phyloP scores from a whole-genome alignment of 2,329 filamentous ascomycete species.

The Calycina marina region DNA sequence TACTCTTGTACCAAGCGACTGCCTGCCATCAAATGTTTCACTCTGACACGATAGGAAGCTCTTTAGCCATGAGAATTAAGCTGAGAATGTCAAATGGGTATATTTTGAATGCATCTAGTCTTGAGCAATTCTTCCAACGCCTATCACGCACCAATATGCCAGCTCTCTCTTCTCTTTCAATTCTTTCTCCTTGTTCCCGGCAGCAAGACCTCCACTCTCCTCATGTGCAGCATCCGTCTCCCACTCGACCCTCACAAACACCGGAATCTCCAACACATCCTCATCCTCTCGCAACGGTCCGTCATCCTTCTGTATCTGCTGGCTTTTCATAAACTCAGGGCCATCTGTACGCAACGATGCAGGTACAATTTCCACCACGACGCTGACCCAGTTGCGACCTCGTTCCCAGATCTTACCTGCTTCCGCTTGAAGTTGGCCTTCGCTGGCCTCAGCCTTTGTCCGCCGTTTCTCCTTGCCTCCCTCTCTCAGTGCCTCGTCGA shows the following conservation, averaged over 20 bases:
- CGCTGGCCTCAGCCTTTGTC: conserved; percentile 21
- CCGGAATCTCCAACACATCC: conserved; percentile 61
- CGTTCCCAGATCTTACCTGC: conserved; percentile 94
- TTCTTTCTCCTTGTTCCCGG: conserved; percentile 36
- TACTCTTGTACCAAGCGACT: too few relatives aligned
- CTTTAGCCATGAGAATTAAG: too few relatives aligned
- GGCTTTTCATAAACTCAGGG: conserved; percentile 16
- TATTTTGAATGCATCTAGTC: conserved; percentile 18
- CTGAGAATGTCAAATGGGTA: conserved; percentile 3
- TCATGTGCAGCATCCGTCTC: conserved; percentile 52
- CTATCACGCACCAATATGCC: conserved; percentile 91
- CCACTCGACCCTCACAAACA: conserved; percentile 89
- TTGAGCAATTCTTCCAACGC: conserved; percentile 63
- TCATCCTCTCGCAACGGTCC: conserved; percentile 42
- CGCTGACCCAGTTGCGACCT: conserved; percentile 86
- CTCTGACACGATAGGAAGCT: too few relatives aligned
- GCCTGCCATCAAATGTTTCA: too few relatives aligned
- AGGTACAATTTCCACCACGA: conserved; percentile 80
- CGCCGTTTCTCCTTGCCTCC: conserved; percentile 26
- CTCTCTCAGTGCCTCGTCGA: conserved; percentile 68
- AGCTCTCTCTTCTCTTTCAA: conserved; percentile 70
- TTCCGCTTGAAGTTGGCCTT: conserved; percentile 45
- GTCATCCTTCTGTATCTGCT: conserved; percentile 26
- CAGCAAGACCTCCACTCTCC: conserved; percentile 28
- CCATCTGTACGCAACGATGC: conserved; percentile 20